Percentiles rank a stretch among this genome's conserved stretches.
Evolutionary conservation across 2,329 filamentous ascomycete species (phyloP).

Genomic region (Neurospora sp.): DNA sequence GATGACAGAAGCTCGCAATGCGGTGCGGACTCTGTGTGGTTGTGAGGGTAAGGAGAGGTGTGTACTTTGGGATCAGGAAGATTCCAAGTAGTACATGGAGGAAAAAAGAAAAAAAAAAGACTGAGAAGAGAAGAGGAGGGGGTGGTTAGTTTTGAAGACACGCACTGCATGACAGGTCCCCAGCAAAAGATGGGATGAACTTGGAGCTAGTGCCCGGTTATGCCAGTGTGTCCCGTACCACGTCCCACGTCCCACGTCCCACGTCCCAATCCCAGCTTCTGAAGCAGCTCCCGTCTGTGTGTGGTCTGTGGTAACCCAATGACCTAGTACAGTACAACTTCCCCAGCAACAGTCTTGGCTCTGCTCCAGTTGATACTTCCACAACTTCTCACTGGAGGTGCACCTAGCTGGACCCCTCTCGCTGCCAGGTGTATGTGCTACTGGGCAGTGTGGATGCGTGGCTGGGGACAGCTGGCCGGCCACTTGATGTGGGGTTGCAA

Average conservation of each 20-base stretch:
- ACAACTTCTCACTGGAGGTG: background rate
- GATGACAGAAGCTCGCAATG: conserved; percentile 20
- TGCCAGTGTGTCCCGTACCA: background rate
- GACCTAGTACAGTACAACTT: background rate
- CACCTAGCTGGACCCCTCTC: background rate
- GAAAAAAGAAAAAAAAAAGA: background rate
- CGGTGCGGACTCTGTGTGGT: background rate
- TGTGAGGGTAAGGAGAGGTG: background rate
- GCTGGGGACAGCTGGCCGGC: background rate
- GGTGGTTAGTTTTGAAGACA: background rate
- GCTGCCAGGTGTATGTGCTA: background rate
- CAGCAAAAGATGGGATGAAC: background rate
- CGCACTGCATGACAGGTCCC: background rate
- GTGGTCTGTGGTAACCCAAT: background rate
- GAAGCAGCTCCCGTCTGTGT: background rate
- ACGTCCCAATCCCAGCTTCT: background rate
- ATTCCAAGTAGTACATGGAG: background rate
- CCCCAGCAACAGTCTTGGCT: background rate
- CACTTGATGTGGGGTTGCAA: background rate
- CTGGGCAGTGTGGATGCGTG: background rate
- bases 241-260: background rate
- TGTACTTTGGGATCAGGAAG: background rate
- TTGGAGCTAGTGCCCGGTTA: background rate
- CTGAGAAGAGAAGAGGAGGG: background rate
- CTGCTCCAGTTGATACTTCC: background rate